Base-by-base conservation (phyloP, 2,329 filamentous ascomycete genomes). In the Macrophomina pseudophaseolina region DNA sequence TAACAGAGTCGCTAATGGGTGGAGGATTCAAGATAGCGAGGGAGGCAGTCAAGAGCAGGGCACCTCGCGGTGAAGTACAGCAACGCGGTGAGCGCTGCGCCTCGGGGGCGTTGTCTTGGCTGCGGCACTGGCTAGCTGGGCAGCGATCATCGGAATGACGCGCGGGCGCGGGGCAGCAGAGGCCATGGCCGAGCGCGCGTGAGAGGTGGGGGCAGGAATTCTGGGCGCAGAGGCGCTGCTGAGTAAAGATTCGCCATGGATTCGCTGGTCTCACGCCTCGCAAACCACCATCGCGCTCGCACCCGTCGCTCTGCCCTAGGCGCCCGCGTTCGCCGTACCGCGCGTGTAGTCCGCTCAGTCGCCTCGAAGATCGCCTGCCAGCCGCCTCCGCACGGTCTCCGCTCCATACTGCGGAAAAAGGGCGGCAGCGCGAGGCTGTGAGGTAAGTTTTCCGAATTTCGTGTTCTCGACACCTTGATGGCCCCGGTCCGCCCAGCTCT, bases 381-480 rank as follows among this genome's bases (percentile, higher is more conserved):
- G 30, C n/a, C 46, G 32, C 16, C n/a, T 35, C 30, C 12, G n/a
- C 28, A 62, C 35, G 58, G 1, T n/a, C 14, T 28, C 30, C 32
- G 44, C 44, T 18, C 46, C 40, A 11, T n/a, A 28, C 14, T 14
- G 30, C 58, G 18, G 44, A 49, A 35, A 14, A 6, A 48, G 44
- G 58, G 44, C 33, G 58, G 44, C 33, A 6, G 33, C 52, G 16
- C 35, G 32, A 40, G 28, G 42, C 32, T 42, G 30, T 58, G 42
- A 65, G 63, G 63, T 56, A 46, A 58, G 63, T 58, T 54, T 48
- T 65, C 63, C 28, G 42, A 49, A 42, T 28, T 64, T 64, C 30
- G 49, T 49, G 33, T 64, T 65, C 53, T 65, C 63, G 63, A 65
- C 63, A 65, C 63, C 63, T 65, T 65, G 63, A 65, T 65, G 63